phyloP scores from a whole-genome alignment of 495 filamentous ascomycete species.

The Saxophila tyrrhenica region DNA sequence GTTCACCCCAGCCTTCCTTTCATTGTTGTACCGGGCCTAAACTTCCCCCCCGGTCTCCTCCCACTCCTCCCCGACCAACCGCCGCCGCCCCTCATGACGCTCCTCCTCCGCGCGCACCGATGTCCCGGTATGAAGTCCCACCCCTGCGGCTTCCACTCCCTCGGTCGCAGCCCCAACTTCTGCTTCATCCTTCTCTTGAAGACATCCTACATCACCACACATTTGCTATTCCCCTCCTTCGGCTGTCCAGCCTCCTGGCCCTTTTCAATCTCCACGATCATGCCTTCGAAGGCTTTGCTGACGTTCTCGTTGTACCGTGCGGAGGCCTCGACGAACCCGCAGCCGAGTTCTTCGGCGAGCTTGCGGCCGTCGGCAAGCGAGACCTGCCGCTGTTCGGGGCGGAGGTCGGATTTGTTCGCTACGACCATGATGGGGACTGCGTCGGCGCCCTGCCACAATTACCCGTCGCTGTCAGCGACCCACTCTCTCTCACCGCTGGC shows the following conservation, averaged over 20 bases:
- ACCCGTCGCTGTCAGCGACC: too few species aligned
- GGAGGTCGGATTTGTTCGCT: conserved; percentile 93
- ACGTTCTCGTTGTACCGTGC: conserved; percentile 93
- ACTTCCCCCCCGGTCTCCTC: too few species aligned
- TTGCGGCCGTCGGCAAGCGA: conserved; percentile 68
- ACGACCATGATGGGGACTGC: conserved; percentile 88
- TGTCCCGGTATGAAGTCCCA: neutral
- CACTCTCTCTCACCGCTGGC: too few species aligned
- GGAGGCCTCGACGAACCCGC: conserved; percentile 89
- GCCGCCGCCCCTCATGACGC: neutral
- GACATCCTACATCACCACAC: conserved; percentile 58
- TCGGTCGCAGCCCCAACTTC: neutral
- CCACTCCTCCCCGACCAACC: too few species aligned
- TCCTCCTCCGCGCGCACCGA: neutral
- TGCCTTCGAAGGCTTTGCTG: conserved; percentile 78
- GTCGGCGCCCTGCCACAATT: conserved; percentile 94
- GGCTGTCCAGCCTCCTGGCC: conserved; percentile 81
- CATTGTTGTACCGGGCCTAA: too few species aligned
- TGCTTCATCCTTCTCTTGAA: neutral
- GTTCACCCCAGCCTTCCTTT: too few species aligned
- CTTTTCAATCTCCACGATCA: conserved; percentile 93
- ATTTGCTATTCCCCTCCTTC: conserved; percentile 60
- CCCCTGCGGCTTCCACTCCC: neutral
- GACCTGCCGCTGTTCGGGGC: conserved; percentile 86
- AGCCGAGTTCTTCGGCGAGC: conserved; percentile 74